A percentile compares a stretch with the other conserved stretches of the same genome.
phyloP scores from a whole-genome alignment of 176 grass and related monocot species.

The Cenchrus fungigraminus region DNA sequence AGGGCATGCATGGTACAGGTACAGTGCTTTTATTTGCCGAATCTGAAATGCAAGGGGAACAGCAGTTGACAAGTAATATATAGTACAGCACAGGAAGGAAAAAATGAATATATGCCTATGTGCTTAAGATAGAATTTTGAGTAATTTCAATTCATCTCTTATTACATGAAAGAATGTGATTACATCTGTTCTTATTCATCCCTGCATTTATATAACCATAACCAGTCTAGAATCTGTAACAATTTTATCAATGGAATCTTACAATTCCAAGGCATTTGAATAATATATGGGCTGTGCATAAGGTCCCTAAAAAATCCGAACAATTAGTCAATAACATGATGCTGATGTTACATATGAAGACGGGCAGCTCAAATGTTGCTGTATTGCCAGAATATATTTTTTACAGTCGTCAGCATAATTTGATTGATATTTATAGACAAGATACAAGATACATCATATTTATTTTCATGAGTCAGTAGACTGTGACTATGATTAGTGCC shows the following conservation, averaged over 20 bases:
- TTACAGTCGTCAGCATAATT: background rate
- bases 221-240: background rate
- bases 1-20: constrained; percentile 81
- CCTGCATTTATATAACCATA: background rate
- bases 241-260: constrained; percentile 12
- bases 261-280: background rate
- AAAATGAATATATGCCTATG: background rate
- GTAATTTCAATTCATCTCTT: background rate
- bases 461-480: background rate
- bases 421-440: background rate
- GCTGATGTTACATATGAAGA: background rate
- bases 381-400: background rate
- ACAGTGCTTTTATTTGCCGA: constrained; percentile 64
- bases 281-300: too few species aligned
- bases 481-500: background rate
- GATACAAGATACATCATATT: background rate
- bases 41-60: constrained; percentile 61
- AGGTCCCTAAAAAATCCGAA: background rate
- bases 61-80: constrained; percentile 21
- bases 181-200: background rate
- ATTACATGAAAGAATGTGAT: background rate
- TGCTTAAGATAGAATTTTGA: background rate
- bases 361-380: background rate
- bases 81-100: background rate
- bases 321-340: background rate